These are phyloP conservation scores for Ophiostoma sp. DNA, from an alignment of 2,329 filamentous ascomycete genomes.

Conservation along the genomic window DNA sequence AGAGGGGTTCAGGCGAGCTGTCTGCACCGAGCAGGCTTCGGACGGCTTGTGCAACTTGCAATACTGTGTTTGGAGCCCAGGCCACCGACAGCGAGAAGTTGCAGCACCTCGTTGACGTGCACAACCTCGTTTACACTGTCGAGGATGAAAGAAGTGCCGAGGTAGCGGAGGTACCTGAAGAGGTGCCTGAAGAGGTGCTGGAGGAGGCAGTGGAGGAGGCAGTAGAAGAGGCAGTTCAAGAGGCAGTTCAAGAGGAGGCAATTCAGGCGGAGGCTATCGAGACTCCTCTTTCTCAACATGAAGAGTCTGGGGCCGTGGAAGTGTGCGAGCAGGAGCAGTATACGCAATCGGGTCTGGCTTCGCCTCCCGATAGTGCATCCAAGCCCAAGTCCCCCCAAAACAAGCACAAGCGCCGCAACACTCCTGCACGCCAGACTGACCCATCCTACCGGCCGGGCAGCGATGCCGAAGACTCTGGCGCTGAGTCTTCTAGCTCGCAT, in stretches of 20 bases:
- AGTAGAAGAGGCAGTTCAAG: too few relatives aligned
- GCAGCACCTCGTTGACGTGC: slow-evolving; percentile 3
- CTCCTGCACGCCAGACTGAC: background rate
- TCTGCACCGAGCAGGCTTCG: too few relatives aligned
- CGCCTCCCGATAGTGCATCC: background rate
- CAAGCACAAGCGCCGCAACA: slow-evolving; percentile 7
- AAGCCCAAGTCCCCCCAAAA: background rate
- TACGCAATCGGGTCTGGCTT: background rate
- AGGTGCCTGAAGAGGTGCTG: too few relatives aligned
- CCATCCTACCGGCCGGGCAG: background rate
- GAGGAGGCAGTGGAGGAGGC: too few relatives aligned
- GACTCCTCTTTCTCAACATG: background rate
- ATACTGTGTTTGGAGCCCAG: background rate
- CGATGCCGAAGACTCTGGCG: background rate
- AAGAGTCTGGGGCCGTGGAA: background rate
- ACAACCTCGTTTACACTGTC: background rate
- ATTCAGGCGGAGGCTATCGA: background rate
- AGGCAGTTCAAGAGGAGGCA: too few relatives aligned
- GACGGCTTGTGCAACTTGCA: background rate
- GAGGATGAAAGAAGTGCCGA: background rate
- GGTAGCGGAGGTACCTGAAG: background rate
- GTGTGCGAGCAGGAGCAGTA: background rate
- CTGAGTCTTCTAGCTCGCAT: background rate
- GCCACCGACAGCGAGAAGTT: slow-evolving; percentile 2
- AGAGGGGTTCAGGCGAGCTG: background rate